Evolutionary conservation across 2,329 filamentous ascomycete species (phyloP).

Genomic region (Diaporthe helianthi): DNA sequence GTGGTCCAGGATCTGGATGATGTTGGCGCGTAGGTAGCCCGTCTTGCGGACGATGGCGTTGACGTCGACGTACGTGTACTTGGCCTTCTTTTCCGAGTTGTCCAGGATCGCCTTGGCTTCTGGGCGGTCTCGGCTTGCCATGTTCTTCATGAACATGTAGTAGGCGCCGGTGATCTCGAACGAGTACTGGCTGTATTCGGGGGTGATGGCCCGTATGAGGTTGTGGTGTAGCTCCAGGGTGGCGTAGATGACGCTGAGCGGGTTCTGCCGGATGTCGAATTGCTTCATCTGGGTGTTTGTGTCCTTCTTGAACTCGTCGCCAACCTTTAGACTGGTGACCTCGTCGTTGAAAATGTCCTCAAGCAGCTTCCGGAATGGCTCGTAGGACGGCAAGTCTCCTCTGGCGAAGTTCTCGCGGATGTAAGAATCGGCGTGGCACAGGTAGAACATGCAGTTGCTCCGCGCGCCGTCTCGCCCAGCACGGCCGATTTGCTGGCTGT

Average conservation of each 20-base stretch:
- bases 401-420: constrained; percentile 65
- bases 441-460: constrained; percentile 64
- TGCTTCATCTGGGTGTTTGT: constrained; percentile 53
- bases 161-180: constrained; percentile 51
- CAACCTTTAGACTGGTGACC: constrained; percentile 43
- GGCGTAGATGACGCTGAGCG: constrained; percentile 62
- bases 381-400: constrained; percentile 62
- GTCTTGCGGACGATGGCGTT: constrained; percentile 45
- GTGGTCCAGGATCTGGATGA: constrained; percentile 62
- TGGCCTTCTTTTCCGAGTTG: constrained; percentile 49
- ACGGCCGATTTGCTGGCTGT: constrained; percentile 64
- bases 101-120: constrained; percentile 54
- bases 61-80: constrained; percentile 57
- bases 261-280: constrained; percentile 60
- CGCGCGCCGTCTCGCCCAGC: constrained; percentile 60
- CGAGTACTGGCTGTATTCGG: constrained; percentile 63
- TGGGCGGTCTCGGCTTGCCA: constrained; percentile 45
- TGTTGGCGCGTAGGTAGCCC: constrained; percentile 50
- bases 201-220: constrained; percentile 62
- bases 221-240: constrained; percentile 66
- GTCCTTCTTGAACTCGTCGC: constrained; percentile 54
- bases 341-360: constrained; percentile 56
- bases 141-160: constrained; percentile 37
- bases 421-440: constrained; percentile 64
- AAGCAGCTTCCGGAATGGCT: constrained; percentile 56